Percentiles rank a stretch among this genome's conserved stretches.
These are phyloP conservation scores for Neurospora discreta DNA, from an alignment of 495 filamentous ascomycete species.

Conservation along the genomic window DNA sequence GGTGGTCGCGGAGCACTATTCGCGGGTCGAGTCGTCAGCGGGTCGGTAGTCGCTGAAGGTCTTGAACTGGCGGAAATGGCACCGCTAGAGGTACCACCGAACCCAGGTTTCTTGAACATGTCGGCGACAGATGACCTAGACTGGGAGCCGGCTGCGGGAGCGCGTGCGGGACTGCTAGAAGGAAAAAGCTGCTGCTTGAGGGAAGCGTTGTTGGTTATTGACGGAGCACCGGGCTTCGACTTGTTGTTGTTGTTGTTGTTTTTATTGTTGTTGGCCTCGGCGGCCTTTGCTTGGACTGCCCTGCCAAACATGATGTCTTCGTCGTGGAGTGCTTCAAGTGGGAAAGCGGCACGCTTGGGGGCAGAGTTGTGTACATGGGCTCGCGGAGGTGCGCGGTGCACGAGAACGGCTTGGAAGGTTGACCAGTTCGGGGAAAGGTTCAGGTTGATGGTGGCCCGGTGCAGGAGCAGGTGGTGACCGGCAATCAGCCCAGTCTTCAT, in stretches of 20 bases:
- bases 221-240: slow-evolving; percentile 11
- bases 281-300: slow-evolving; percentile 10
- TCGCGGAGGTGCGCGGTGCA: not conserved
- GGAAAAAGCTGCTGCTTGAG: slow-evolving; percentile 37
- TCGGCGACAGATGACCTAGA: slow-evolving; percentile 20
- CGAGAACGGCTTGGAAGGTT: not conserved
- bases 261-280: slow-evolving; percentile 4
- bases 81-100: not conserved
- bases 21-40: slow-evolving; percentile 6
- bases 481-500: slow-evolving; percentile 20
- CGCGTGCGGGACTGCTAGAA: slow-evolving; percentile 32
- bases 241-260: not conserved
- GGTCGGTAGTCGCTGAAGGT: not conserved
- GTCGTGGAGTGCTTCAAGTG: not conserved
- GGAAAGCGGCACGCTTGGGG: not conserved
- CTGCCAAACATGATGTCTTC: slow-evolving; percentile 13
- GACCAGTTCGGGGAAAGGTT: not conserved
- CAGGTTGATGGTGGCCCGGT: slow-evolving; percentile 12
- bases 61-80: not conserved
- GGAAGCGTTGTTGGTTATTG: slow-evolving; percentile 9
- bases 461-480: slow-evolving; percentile 14
- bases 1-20: slow-evolving; percentile 3
- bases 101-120: slow-evolving; percentile 12
- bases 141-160: slow-evolving; percentile 10
- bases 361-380: slow-evolving; percentile 6